Conservation (phyloP, 306 rosid species). For the Mucuna pruriens region DNA sequence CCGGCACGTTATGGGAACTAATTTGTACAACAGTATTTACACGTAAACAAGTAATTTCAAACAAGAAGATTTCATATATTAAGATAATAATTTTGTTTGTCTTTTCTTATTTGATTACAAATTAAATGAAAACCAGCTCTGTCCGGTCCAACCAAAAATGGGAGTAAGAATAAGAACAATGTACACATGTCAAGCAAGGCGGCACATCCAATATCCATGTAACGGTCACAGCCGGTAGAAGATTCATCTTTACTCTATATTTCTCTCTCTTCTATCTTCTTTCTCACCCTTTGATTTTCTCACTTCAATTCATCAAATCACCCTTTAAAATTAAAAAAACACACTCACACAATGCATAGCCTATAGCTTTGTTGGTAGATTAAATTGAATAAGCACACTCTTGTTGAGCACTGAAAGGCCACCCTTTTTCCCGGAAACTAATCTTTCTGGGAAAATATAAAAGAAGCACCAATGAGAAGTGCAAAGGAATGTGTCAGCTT, state of each 20-base stretch:
- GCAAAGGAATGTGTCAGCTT: constrained; percentile 59
- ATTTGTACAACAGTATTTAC: too few relatives aligned
- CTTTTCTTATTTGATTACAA: too few relatives aligned
- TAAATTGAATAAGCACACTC: background rate
- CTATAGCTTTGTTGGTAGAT: background rate
- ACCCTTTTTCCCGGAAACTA: constrained; percentile 37
- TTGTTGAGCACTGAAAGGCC: constrained; percentile 4
- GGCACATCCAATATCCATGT: background rate
- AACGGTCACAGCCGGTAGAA: constrained; percentile 42
- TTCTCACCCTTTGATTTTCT: constrained; percentile 21
- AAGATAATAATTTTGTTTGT: too few relatives aligned
- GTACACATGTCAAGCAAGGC: background rate
- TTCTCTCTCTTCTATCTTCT: background rate
- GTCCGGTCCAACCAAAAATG: background rate
- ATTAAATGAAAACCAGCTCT: too few relatives aligned
- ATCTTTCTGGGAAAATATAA: constrained; percentile 45
- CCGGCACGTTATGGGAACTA: too few relatives aligned
- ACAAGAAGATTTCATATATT: too few relatives aligned
- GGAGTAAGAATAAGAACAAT: background rate
- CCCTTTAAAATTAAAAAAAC: background rate
- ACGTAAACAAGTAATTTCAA: too few relatives aligned
- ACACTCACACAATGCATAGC: background rate
- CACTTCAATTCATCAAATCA: constrained; percentile 20
- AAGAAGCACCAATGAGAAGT: constrained; percentile 32
- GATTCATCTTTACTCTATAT: background rate